phyloP scores from a whole-genome alignment of 768 basidiomycete genomes.

The Coprinellus micaceus region DNA sequence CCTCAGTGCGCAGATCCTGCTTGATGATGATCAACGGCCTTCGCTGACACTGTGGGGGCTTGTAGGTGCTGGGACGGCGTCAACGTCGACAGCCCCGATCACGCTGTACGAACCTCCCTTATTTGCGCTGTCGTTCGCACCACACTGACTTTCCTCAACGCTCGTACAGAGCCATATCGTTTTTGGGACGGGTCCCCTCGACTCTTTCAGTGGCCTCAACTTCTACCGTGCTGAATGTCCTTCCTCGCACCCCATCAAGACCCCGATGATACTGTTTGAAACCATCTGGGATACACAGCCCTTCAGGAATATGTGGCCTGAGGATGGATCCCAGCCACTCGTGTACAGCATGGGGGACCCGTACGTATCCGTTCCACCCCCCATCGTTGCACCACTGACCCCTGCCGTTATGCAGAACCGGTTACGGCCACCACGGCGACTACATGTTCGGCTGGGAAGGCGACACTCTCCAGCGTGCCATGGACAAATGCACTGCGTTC shows the following conservation, averaged over 20 bases:
- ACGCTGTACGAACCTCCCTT: not conserved
- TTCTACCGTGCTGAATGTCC: constrained; percentile 1
- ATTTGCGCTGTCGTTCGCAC: not conserved
- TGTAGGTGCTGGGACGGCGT: constrained; percentile 2
- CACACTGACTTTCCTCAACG: not conserved
- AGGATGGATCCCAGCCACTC: constrained; percentile 6
- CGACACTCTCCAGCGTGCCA: not conserved
- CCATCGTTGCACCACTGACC: not conserved
- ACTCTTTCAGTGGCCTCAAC: not conserved
- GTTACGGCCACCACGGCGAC: constrained; percentile 1
- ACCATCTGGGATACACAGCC: constrained; percentile 7
- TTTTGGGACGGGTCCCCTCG: not conserved
- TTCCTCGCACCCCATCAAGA: not conserved
- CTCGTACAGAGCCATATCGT: not conserved
- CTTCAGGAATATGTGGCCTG: constrained; percentile 1
- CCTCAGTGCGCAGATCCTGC: not conserved
- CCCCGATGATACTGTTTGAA: constrained; percentile 6
- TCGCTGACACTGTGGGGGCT: not conserved
- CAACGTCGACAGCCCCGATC: not conserved
- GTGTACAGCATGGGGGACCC: constrained; percentile 12
- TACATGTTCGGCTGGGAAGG: constrained; percentile 3
- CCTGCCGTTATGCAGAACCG: not conserved
- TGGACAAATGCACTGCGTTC: not conserved
- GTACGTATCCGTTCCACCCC: not conserved
- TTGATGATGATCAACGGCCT: not conserved